These are phyloP conservation scores for Plasmodium malariae DNA, from an alignment of 169 alveolate species.

Conservation along the genomic window DNA sequence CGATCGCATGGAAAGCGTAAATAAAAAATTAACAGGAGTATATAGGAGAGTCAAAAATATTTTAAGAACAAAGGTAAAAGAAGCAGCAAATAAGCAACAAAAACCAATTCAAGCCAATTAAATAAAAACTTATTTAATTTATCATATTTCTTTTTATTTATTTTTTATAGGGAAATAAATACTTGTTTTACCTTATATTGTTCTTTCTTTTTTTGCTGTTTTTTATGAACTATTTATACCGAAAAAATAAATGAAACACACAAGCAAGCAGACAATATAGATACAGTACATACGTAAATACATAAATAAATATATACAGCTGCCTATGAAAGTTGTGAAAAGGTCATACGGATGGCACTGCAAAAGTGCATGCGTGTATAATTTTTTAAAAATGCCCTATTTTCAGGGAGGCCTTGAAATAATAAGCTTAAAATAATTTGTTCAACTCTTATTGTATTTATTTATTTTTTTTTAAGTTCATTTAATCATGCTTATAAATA, in stretches of 20 bases:
- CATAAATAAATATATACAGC: too few species aligned
- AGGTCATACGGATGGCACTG: too few species aligned
- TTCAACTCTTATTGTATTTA: too few species aligned
- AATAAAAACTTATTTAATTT: neutral
- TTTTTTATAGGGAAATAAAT: slow-evolving; percentile 74
- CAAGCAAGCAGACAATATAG: too few species aligned
- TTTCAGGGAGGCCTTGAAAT: too few species aligned
- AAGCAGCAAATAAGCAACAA: slow-evolving; percentile 1
- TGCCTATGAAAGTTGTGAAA: too few species aligned
- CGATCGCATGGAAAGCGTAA: slow-evolving; percentile 57
- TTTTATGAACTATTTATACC: slow-evolving; percentile 63
- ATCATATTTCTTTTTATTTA: neutral
- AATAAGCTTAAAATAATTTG: too few species aligned
- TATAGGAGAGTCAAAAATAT: slow-evolving; percentile 61
- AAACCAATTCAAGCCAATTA: neutral
- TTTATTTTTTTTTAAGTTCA: too few species aligned
- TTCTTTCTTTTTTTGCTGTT: slow-evolving; percentile 62
- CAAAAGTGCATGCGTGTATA: too few species aligned
- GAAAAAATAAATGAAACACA: slow-evolving; percentile 54
- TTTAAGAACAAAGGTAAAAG: slow-evolving; percentile 58
- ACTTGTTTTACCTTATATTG: slow-evolving; percentile 53
- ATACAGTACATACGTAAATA: too few species aligned
- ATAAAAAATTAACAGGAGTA: slow-evolving; percentile 63
- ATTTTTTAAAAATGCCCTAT: too few species aligned
- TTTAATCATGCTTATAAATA: too few species aligned